Percentiles rank a stretch among this genome's conserved stretches.
Evolutionary conservation across 208 protist species (phyloP).

Genomic region (Lotmaria passim): DNA sequence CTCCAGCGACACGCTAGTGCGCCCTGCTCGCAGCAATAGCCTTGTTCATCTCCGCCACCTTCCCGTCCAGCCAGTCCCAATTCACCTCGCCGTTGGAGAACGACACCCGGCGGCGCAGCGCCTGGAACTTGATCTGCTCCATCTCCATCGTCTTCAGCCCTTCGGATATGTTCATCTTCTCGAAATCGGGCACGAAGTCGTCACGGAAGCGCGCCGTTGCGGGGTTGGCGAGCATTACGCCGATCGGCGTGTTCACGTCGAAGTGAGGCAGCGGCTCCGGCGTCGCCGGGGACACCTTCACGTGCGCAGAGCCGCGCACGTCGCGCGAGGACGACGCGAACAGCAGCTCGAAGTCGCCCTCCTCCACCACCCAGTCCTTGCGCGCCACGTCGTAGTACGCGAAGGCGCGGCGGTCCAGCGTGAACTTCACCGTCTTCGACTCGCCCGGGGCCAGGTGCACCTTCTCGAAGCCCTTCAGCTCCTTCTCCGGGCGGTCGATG

Average conservation of each 20-base stretch:
- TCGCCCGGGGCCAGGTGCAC: constrained; percentile 11
- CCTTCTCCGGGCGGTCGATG: constrained; percentile 8
- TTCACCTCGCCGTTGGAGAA: constrained; percentile 6
- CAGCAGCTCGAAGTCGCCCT: constrained; percentile 12
- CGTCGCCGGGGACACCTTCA: neutral
- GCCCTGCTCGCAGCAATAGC: constrained; percentile 3
- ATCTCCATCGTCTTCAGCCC: constrained; percentile 9
- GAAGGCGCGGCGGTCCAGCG: constrained; percentile 15
- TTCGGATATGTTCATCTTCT: neutral
- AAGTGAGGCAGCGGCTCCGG: constrained; percentile 1
- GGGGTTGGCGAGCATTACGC: neutral
- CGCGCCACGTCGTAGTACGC: constrained; percentile 14
- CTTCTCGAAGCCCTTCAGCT: constrained; percentile 17
- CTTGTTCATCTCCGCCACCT: constrained; percentile 8
- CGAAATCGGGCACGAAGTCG: no score
- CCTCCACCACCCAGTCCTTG: constrained; percentile 16
- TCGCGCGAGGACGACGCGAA: constrained; percentile 10
- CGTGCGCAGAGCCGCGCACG: constrained; percentile 4
- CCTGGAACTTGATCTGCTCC: constrained; percentile 13
- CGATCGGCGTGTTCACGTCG: constrained; percentile 1
- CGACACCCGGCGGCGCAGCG: constrained; percentile 4
- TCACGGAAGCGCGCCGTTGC: no score
- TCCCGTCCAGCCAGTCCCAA: constrained; percentile 12
- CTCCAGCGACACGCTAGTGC: neutral
- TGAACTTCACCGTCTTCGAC: constrained; percentile 4